Base-by-base conservation (phyloP, 306 rosid species). In the Cicer cuneatum region DNA sequence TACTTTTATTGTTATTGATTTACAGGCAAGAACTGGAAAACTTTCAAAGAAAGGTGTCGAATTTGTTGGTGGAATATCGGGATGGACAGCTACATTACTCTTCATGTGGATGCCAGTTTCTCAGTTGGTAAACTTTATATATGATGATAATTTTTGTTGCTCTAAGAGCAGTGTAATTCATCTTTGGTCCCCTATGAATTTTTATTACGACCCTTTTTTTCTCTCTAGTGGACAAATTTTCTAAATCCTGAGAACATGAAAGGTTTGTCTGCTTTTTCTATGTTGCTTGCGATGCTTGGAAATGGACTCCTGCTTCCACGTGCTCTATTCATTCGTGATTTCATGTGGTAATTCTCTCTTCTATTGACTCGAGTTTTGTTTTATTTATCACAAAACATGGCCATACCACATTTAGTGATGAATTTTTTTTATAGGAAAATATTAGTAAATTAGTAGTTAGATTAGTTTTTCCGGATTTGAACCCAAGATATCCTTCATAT, bases 21-120 rank as follows among this genome's bases (percentile, higher is more conserved):
- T 85, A 78, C 86, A 94, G 97, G 91, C 90, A 24, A 84, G 97
- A 76, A 78, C 41, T 35, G 97, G 96, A 49, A 94, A 90, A 76
- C 93, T 94, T 79, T 82, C 96, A 19, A 84, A 86, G 79, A 37
- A 85, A 80, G 95, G 96, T 73, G 82, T 74, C 74, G 82, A 86
- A 83, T 86, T 94, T 83, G 97, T 94, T 67, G 96, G 97, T 75
- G 90, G 88, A 63, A 82, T 94, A 77, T 94, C 97, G 51, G 98
- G 96, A 71, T 94, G 97, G 98, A 91, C 95, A 7, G 98, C 98
- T 65, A 94, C 98, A 2, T 80, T 94, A 54, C 98, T 94, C 77
- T 94, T 94, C 85, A 94, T 94, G 98, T 94, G 97, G 98, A 94
- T 91, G 97, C 98, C 98, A 0, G 88, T 94, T 77, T 87, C 98